Evolutionary conservation across 768 basidiomycete genomes (phyloP), one percentile per base, ranked within the genome.

Genomic region (Rhizopogon salebrosus): DNA sequence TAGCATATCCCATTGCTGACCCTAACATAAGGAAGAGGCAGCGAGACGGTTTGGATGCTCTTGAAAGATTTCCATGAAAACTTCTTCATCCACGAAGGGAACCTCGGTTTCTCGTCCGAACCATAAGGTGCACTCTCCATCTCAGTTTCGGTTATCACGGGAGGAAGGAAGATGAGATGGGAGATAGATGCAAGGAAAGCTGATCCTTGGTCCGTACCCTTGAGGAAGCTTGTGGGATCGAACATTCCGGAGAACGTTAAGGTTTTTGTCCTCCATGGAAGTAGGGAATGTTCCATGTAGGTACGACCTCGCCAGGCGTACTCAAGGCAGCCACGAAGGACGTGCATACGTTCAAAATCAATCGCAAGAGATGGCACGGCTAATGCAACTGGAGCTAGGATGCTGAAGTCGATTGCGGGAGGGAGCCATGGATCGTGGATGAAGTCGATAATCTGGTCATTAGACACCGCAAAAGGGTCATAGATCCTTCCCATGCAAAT

Each of bases 401-500:
- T 35, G 6, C 51, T 38, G 9, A 60, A 55, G 37, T 70, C 63
- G 8, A 66, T 69, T 13, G 11, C 10, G 11, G 31, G 11, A 11
- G 31, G 3, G 10, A 34, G 10, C 11, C 61, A 2, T 43, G 42
- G 13, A 36, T 35, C n/a, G n/a, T n/a, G n/a, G n/a, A n/a, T n/a
- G n/a, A n/a, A n/a, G n/a, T n/a, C n/a, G n/a, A n/a, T n/a, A n/a
- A n/a, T n/a, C n/a, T n/a, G n/a, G n/a, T n/a, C n/a, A n/a, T n/a
- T n/a, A n/a, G n/a, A n/a, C n/a, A n/a, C 2, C 18, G 16, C 13
- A 37, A 37, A 49, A 13, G 65, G 59, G 39, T 65, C 63, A 48
- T 53, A 62, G 57, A 64, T 70, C 22, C 64, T 56, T 22, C 66
- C 67, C 46, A 63, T 62, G 69, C 71, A 75, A 37, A 75, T 64